Base-by-base conservation (phyloP, 163 green algal species). In the Chloroidium sp. region DNA sequence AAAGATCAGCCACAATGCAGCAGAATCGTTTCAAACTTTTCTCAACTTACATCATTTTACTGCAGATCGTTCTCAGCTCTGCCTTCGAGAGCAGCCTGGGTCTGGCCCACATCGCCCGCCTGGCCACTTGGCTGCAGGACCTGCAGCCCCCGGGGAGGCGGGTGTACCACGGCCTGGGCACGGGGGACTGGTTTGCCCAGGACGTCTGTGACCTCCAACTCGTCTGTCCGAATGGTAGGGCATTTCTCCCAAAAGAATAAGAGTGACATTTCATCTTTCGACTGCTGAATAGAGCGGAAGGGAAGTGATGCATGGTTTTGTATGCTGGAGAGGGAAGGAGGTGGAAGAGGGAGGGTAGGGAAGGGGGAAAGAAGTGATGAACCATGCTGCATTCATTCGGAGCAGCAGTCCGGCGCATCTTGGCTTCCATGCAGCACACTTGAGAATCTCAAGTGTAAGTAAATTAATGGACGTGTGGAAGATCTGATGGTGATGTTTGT, bases 71-170 rank as follows among this genome's bases (percentile, higher is more conserved):
- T 10, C 84, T 97, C 72, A 95, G 89, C 85, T 95, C 89, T n/a
- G 82, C 89, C 2, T 97, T 97, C 85, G 94, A 97, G 87, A 90
- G 82, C 77, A 83, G 78, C 59, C 59, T 95, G 14, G 94, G 91
- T 8, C 78, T 96, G 0, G 83, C 88, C 1, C 75, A 86, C n/a
- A 86, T 94, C 59, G 80, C 86, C 59, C 83, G 93, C 78, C 85
- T 97, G 57, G 90, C 78, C 62, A 59, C 74, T 60, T 74, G 59
- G 13, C 4, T 74, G 6, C 13, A 74, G 59, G 58, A 2, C 62
- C 58, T 13, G 64, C 64, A 36, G 36, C 36, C 36, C 36, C 64
- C 8, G 64, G 64, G 6, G 6, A 72, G 64, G 64, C 64, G 6
- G 64, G 64, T 10, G 62, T 79, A 59, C 84, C 92, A 96, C 79